Percentiles rank a stretch among this genome's conserved stretches.
These are phyloP conservation scores for Oryza coarctata DNA, from an alignment of 176 grass and related monocot species.

Conservation along the genomic window DNA sequence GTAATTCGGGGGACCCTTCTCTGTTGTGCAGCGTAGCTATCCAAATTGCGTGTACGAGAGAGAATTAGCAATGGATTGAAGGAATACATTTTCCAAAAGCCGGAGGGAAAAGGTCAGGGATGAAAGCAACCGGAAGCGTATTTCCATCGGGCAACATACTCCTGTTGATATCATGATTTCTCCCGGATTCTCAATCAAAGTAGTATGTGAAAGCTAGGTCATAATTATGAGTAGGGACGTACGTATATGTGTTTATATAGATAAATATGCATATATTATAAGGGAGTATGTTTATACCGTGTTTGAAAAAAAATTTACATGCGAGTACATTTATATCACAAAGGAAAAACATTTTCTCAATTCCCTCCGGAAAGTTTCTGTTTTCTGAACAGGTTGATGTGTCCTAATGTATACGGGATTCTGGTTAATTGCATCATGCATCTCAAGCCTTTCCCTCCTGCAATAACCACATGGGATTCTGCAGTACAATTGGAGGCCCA, in stretches of 20 bases:
- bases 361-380: neutral
- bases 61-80: slow-evolving; percentile 29
- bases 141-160: neutral
- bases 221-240: too few species aligned
- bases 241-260: too few species aligned
- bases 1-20: neutral
- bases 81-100: slow-evolving; percentile 22
- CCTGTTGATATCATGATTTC: neutral
- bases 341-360: neutral
- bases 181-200: neutral
- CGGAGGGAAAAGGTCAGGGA: neutral
- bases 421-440: too few species aligned
- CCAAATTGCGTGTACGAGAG: slow-evolving; percentile 48
- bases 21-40: neutral
- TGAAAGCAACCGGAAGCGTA: slow-evolving; percentile 4
- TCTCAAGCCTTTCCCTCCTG: neutral
- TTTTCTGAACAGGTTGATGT: neutral
- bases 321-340: too few species aligned
- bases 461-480: neutral
- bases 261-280: too few species aligned
- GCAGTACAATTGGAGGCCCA: neutral
- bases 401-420: too few species aligned
- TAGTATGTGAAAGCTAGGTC: neutral
- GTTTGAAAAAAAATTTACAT: too few species aligned
- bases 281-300: too few species aligned